Base-by-base conservation (phyloP, 371 early-diverging fungal species). In the Mucor mucedo region DNA sequence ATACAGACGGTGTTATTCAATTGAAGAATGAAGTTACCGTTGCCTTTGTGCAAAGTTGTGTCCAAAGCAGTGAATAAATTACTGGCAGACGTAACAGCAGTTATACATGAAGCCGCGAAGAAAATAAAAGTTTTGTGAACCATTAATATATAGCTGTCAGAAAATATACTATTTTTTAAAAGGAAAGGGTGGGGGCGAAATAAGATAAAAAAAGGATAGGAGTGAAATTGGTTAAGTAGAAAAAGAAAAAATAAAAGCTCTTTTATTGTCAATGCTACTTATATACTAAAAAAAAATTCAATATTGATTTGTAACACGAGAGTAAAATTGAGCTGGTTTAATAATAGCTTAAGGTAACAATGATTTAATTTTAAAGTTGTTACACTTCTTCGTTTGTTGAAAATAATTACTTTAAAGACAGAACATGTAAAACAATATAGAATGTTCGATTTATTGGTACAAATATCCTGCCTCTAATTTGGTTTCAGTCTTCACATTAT, bases 1-100 rank as follows among this genome's bases (percentile, higher is more conserved):
- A 76, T 65, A 49, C 68, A 63, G 32, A 66, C 61, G 2, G 58
- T 52, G 14, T 60, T 54, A 27, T 60, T 70, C 40, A 76, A 50
- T 61, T 73, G 76, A 28, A 76, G 60, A 40, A 76, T 76, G 53
- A 68, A 76, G 33, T 76, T 76, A 30, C 72, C 68, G 35, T 68
- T 68, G 35, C 68, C 71, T 45, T 48, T 5, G 40, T 44, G n/a
- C 41, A 49, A 52, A 52, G 56, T 35, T 7, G 44, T 35, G 32
- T 55, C 60, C 16, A 66, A 41, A 41, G 50, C 48, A 47, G 27
- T 50, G 28, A 50, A 50, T 6, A 54, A n/a, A 39, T 29, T 38
- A 38, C 21, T 40, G 14, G 52, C 65, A 44, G 59, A 50, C 35
- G 64, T 27, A 14, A 41, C 52, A 41, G 57, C 57, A 35, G 47